Evolutionary conservation across 495 filamentous ascomycete species (phyloP), one percentile per base, ranked within the genome.

Genomic region (Cercophora scortea): DNA sequence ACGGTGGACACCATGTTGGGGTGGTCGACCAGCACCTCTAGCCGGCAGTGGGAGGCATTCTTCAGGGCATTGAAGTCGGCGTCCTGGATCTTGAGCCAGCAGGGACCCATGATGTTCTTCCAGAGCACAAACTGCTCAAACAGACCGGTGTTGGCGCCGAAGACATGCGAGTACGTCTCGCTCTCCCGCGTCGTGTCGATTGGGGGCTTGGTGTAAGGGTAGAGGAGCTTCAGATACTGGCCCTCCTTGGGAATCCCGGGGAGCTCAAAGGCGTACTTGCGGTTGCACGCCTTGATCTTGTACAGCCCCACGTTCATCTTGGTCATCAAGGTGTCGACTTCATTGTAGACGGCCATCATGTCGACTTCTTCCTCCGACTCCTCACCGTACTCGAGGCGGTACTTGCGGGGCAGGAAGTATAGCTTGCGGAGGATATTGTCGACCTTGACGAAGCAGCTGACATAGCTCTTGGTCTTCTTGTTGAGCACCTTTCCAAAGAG

Each of bases 101-200:
- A 98, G 10, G 93, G 93, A 0, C 93, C 93, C 90, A 95, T 97
- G 53, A 98, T 87, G 56, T 92, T 90, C 69, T 94, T 96, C 88
- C 90, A 96, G 11, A 98, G 78, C 12, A 96, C 94, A 61, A 98
- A 98, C 61, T 98, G 93, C 61, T 98, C 93, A 57, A 98, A 98
- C 1, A 97, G 74, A 3, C 89, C 82, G 0, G 93, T 98, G 62
- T 94, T 95, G 42, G 88, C 86, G 42, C 93, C 94, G 55, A 98
- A 98, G 41, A 95, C 89, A 47, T 88, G 85, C 4, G 94, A 97
- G 64, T 90, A 98, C 0, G 94, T 96, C 64, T 95, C 85, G 16
- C 94, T 93, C 52, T 73, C 80, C 4, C 45, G 82, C 64, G 59
- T 89, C 35, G 69, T 55, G 44, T 72, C 83, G 59, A 86, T 81